Conservation (phyloP, 345 rosid genomes). For the Gossypium rotundifolium region DNA sequence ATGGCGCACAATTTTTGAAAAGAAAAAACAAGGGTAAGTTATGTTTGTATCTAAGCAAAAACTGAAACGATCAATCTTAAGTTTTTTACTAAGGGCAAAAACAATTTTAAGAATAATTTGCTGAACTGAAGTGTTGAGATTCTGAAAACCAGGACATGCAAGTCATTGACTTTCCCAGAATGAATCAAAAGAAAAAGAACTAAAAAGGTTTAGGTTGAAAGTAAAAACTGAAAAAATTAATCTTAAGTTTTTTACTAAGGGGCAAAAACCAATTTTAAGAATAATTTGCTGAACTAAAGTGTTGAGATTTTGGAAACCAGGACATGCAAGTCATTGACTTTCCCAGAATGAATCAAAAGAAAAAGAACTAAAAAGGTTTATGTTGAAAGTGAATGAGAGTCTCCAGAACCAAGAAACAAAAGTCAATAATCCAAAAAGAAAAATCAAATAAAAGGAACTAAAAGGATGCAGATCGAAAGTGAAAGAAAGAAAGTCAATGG, state of each 20-base stretch:
- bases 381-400: background rate
- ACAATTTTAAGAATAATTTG: background rate
- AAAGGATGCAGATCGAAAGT: background rate
- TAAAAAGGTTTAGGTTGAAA: background rate
- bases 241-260: background rate
- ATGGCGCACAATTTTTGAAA: background rate
- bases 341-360: background rate
- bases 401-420: background rate
- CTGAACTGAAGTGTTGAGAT: background rate
- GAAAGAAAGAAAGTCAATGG: constrained; percentile 1
- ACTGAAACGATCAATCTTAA: background rate
- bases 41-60: background rate
- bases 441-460: background rate
- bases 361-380: background rate
- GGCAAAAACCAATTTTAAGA: background rate
- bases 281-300: background rate
- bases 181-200: no score
- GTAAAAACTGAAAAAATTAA: background rate
- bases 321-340: background rate
- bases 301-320: background rate
- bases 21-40: background rate
- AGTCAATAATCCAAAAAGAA: background rate
- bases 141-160: background rate
- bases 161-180: background rate
- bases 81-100: background rate